phyloP scores from a whole-genome alignment of 768 basidiomycete species.

The Clitopilus hobsonii region DNA sequence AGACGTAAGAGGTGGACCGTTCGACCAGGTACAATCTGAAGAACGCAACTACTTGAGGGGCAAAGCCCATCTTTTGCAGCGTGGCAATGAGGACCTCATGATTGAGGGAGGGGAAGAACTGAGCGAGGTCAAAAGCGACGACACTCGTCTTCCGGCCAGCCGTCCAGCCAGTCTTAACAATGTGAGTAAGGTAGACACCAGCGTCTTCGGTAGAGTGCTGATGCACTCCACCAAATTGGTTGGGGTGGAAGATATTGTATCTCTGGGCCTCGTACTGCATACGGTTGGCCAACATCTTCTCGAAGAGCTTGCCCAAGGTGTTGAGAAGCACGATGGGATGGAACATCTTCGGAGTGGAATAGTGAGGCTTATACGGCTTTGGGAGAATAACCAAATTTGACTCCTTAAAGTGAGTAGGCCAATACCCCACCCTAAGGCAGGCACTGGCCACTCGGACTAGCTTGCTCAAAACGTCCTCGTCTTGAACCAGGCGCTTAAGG shows the following conservation, averaged over 20 bases:
- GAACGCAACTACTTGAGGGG: background rate
- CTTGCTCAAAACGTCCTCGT: background rate
- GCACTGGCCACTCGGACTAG: background rate
- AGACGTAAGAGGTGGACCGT: background rate
- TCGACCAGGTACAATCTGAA: background rate
- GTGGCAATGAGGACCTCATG: background rate
- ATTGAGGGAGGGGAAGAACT: constrained; percentile 2
- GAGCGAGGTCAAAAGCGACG: constrained; percentile 2
- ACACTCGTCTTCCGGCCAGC: constrained; percentile 10
- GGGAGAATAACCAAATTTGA: constrained; percentile 1
- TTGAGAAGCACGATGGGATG: background rate
- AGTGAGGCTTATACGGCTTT: background rate
- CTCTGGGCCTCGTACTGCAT: background rate
- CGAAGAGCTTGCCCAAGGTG: background rate
- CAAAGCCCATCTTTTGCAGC: background rate
- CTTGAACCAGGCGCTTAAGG: background rate
- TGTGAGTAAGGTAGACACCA: constrained; percentile 13
- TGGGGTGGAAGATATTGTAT: background rate
- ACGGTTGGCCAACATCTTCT: background rate
- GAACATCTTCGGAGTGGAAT: background rate
- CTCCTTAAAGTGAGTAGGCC: constrained; percentile 2
- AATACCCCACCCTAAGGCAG: background rate
- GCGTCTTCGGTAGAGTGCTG: constrained; percentile 16
- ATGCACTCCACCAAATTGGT: constrained; percentile 3
- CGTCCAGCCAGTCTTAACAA: constrained; percentile 13